A percentile compares a stretch with the other conserved stretches of the same genome.
Evolutionary conservation across 306 rosid genomes (phyloP).

Genomic region (Erythrophleum fordii): DNA sequence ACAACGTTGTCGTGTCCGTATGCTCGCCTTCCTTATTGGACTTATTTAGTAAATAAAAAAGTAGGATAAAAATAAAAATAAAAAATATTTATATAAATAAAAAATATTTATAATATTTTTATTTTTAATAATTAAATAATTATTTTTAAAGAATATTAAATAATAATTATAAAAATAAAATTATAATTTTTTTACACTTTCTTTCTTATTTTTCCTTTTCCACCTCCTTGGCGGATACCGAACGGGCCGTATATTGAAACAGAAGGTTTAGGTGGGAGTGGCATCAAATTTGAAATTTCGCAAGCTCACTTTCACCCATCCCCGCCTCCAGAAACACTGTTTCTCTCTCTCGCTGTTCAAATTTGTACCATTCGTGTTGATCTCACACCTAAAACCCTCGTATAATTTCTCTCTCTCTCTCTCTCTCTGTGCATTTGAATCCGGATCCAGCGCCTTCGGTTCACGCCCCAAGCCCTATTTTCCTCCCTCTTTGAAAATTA

Average conservation of each 20-base stretch:
- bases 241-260: background rate
- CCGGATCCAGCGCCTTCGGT: slow-evolving; percentile 62
- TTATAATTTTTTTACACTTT: too few relatives aligned
- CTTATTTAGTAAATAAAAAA: too few relatives aligned
- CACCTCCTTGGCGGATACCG: too few relatives aligned
- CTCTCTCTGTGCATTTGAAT: slow-evolving; percentile 41
- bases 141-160: too few relatives aligned
- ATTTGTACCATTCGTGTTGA: slow-evolving; percentile 19
- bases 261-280: background rate
- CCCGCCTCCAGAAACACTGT: background rate
- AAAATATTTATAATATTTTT: too few relatives aligned
- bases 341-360: background rate
- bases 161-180: too few relatives aligned
- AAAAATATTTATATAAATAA: too few relatives aligned
- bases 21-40: background rate
- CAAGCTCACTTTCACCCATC: background rate
- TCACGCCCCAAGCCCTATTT: slow-evolving; percentile 49
- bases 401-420: background rate
- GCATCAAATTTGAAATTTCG: background rate
- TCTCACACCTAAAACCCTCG: slow-evolving; percentile 23
- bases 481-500: slow-evolving; percentile 22
- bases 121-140: too few relatives aligned
- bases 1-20: background rate
- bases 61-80: too few relatives aligned
- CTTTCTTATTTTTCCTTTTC: too few relatives aligned